Conservation (phyloP, 371 early-diverging fungal species). For the Saksenaea vasiformis region DNA sequence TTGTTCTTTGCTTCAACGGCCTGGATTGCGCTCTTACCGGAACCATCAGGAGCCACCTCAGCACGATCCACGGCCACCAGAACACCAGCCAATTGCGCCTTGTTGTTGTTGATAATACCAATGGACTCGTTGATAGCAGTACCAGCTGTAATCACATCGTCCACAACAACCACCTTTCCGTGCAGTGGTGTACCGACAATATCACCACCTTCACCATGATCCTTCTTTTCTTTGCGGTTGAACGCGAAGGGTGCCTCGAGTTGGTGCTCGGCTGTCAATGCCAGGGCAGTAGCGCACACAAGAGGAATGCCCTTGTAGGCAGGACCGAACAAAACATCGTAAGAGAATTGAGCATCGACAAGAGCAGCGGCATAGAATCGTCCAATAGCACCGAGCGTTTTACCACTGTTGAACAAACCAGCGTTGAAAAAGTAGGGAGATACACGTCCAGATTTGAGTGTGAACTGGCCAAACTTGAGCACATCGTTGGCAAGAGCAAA, state of each 20-base stretch:
- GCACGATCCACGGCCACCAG: constrained; percentile 93
- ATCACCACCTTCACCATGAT: constrained; percentile 96
- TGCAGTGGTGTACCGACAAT: constrained; percentile 87
- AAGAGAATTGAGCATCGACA: constrained; percentile 64
- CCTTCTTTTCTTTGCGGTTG: constrained; percentile 98
- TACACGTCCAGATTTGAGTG: constrained; percentile 90
- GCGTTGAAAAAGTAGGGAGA: constrained; percentile 98
- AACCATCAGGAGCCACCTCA: constrained; percentile 72
- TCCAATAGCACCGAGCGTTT: constrained; percentile 81
- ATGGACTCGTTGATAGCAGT: constrained; percentile 95
- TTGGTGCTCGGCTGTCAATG: constrained; percentile 60
- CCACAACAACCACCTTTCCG: constrained; percentile 85
- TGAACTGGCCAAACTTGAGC: constrained; percentile 89
- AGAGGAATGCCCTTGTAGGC: constrained; percentile 99
- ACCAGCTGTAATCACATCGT: constrained; percentile 98
- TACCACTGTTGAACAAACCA: constrained; percentile 92
- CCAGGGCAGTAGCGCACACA: constrained; percentile 80
- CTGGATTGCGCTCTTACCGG: constrained; percentile 89
- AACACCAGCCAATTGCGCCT: constrained; percentile 78
- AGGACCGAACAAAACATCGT: constrained; percentile 95
- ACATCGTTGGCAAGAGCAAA: constrained; percentile 85
- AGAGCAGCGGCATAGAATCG: constrained; percentile 89
- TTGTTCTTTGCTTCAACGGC: constrained; percentile 83
- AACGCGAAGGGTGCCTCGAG: constrained; percentile 84
- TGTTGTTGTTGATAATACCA: constrained; percentile 67